Evolutionary conservation across 495 filamentous ascomycete species (phyloP).

Genomic region (Trichoderma gamsii): DNA sequence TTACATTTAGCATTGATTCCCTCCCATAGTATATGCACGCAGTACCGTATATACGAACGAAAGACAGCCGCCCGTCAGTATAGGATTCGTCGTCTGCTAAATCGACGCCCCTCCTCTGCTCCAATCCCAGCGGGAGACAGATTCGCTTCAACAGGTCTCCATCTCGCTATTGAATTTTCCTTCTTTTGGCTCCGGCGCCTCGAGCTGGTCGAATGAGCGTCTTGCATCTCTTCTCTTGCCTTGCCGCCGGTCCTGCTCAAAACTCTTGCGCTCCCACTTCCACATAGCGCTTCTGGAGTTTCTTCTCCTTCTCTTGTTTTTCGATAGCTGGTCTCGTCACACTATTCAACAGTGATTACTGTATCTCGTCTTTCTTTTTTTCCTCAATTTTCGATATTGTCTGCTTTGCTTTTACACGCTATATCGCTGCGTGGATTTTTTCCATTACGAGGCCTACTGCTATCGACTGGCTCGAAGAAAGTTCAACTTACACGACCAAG

Average conservation of each 20-base stretch:
- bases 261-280: slow-evolving; percentile 40
- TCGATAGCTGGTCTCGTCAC: slow-evolving; percentile 49
- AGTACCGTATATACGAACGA: too few species aligned
- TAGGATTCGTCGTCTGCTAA: too few species aligned
- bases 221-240: slow-evolving; percentile 26
- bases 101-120: too few species aligned
- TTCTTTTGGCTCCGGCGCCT: slow-evolving; percentile 5
- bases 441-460: slow-evolving; percentile 17
- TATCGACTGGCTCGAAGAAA: slow-evolving; percentile 23
- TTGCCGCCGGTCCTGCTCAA: slow-evolving; percentile 41
- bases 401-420: slow-evolving; percentile 19
- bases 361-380: slow-evolving; percentile 22
- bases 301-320: slow-evolving; percentile 25
- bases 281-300: slow-evolving; percentile 3
- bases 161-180: neutral
- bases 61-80: too few species aligned
- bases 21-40: neutral
- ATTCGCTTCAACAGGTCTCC: neutral
- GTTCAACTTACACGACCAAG: slow-evolving; percentile 14
- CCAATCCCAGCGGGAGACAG: neutral
- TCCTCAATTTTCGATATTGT: slow-evolving; percentile 22
- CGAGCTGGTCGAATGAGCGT: slow-evolving; percentile 5
- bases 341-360: slow-evolving; percentile 34
- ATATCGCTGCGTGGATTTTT: neutral
- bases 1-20: neutral